Conservation (phyloP, 495 filamentous ascomycete species). For the Letharia columbiana region DNA sequence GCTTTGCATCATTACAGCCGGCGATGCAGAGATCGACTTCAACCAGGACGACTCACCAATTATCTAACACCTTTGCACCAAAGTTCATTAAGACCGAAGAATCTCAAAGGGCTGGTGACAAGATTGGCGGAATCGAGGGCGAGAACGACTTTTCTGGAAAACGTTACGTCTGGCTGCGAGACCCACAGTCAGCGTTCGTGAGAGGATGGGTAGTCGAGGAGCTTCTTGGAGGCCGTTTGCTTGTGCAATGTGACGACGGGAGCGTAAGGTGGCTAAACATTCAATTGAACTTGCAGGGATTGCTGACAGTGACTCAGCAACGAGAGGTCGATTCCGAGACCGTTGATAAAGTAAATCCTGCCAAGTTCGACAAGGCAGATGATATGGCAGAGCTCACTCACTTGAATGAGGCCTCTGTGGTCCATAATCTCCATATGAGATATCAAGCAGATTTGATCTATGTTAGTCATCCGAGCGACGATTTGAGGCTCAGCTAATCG, state of each 20-base stretch:
- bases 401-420: slow-evolving; percentile 93
- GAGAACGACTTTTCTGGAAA: slow-evolving; percentile 99
- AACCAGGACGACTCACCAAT: slow-evolving; percentile 40
- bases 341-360: slow-evolving; percentile 97
- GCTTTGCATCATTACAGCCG: slow-evolving; percentile 30
- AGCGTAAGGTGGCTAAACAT: slow-evolving; percentile 48
- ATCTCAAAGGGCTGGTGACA: slow-evolving; percentile 53
- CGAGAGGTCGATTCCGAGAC: slow-evolving; percentile 73
- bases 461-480: slow-evolving; percentile 33
- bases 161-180: slow-evolving; percentile 93
- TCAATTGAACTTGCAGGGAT: background rate
- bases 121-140: slow-evolving; percentile 72
- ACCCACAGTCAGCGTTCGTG: slow-evolving; percentile 78
- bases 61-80: slow-evolving; percentile 80
- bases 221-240: slow-evolving; percentile 51
- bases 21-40: slow-evolving; percentile 55
- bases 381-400: slow-evolving; percentile 99
- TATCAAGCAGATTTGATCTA: slow-evolving; percentile 97
- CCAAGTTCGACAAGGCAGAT: slow-evolving; percentile 97
- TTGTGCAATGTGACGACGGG: slow-evolving; percentile 92
- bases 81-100: slow-evolving; percentile 87
- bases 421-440: slow-evolving; percentile 88
- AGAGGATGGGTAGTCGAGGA: slow-evolving; percentile 89
- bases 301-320: slow-evolving; percentile 49
- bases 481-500: slow-evolving; percentile 4